These are phyloP conservation scores for Plectranthus barbatus DNA, from an alignment of 257 asterid genomes.

Conservation along the genomic window DNA sequence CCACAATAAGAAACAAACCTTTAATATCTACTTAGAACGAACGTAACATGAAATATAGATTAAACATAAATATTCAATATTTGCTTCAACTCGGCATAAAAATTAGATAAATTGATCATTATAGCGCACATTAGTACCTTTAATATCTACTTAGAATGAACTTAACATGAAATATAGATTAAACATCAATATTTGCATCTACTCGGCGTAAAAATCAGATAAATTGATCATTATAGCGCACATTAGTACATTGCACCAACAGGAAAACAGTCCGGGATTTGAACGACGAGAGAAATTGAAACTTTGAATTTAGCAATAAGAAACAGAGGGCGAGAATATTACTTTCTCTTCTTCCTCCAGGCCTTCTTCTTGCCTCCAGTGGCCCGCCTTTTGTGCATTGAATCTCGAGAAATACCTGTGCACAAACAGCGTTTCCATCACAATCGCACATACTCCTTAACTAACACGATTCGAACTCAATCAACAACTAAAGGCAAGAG, in stretches of 20 bases:
- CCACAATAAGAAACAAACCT: no score
- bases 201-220: neutral
- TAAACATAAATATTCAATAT: no score
- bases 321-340: neutral
- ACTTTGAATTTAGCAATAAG: neutral
- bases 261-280: neutral
- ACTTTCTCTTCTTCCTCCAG: conserved; percentile 93
- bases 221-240: neutral
- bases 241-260: neutral
- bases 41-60: no score
- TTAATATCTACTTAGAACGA: no score
- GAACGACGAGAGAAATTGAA: no score
- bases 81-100: no score
- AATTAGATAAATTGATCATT: no score
- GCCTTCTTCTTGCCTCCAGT: conserved; percentile 88
- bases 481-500: neutral
- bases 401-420: conserved; percentile 74
- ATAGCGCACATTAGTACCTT: no score
- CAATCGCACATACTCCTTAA: neutral
- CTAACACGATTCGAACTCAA: no score
- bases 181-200: no score
- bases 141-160: no score
- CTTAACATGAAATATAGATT: no score
- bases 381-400: conserved; percentile 90
- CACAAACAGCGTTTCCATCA: neutral